Evolutionary conservation across 2,329 filamentous ascomycete species (phyloP), one percentile per base, ranked within the genome.

Genomic region (Penicillium psychrosexuale): DNA sequence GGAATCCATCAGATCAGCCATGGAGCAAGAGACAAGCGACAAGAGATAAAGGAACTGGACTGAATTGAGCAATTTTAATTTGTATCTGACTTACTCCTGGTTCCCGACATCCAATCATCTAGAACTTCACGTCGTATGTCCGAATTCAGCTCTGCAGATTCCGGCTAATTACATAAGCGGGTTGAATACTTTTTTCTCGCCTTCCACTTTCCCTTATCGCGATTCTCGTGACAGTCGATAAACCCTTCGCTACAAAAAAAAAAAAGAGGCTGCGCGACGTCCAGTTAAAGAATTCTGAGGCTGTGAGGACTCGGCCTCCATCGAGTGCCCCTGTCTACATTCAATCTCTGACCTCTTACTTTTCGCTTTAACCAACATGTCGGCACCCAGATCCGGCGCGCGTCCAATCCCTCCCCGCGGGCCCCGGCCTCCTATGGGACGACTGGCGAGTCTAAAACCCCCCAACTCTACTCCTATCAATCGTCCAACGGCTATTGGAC

Each of bases 381-480:
- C 71, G 47, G 61, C 66, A 9, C 61, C 69, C 12, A 71, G 65
- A 53, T 66, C 71, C 33, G 67, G 63, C 36, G 66, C 69, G 51
- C 72, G 73, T 31, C 66, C 68, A n/a, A 63, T 67, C 28, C 63
- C 69, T 34, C 58, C 67, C 42, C 47, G 47, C 47, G 47, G 37
- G 1, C 61, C 68, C 19, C 64, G 66, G 56, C 53, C 64, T 33
- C 67, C 71, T 31, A 64, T 75, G 53, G 68, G 70, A 55, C 73
- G 74, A 44, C 61, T 77, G 34, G 73, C 74, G 43, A 76, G 72
- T 63, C 61, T 75, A 7, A 75, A 73, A 45, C 61, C 71, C n/a
- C 66, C 71, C 13, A 67, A 63, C 55, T 62, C 72, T 19, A 72
- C 66, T 43, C 68, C 74, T 8, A 74, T 75, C 52, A 72, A 64